Conservation (phyloP, 2,329 filamentous ascomycete species). For the Trichoderma arundinaceum region DNA sequence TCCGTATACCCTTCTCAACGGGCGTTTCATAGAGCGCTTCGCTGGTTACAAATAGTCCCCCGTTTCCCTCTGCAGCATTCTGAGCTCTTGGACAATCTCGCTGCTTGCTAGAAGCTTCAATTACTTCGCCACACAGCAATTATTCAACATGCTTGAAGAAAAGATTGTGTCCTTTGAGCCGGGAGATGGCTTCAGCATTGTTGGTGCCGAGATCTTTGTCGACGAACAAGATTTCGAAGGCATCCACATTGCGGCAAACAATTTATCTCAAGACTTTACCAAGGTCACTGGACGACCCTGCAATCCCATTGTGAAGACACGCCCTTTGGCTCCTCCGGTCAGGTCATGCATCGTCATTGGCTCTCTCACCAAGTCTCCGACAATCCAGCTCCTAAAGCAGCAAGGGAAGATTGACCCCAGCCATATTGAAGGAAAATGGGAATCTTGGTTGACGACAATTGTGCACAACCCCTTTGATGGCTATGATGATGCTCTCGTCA, state of each 20-base stretch:
- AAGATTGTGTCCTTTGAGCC: constrained; percentile 38
- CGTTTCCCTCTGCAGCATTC: background rate
- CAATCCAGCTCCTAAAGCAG: constrained; percentile 33
- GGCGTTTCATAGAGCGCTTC: background rate
- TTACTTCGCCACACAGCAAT: background rate
- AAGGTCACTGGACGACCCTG: constrained; percentile 36
- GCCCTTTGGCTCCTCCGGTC: background rate
- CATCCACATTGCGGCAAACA: constrained; percentile 44
- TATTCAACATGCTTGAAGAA: constrained; percentile 39
- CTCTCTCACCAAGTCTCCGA: constrained; percentile 35
- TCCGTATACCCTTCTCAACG: background rate
- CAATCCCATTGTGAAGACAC: constrained; percentile 30
- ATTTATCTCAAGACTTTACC: constrained; percentile 41
- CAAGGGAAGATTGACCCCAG: constrained; percentile 36
- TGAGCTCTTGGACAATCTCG: background rate
- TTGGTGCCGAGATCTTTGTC: constrained; percentile 42
- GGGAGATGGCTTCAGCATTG: constrained; percentile 38
- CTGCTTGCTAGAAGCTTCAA: background rate
- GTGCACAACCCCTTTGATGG: constrained; percentile 54
- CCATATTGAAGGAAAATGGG: constrained; percentile 55
- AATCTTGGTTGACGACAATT: constrained; percentile 57
- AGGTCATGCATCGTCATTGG: constrained; percentile 38
- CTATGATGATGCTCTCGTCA: constrained; percentile 55
- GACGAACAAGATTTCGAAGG: constrained; percentile 42
- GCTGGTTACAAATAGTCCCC: constrained; percentile 16